Evolutionary conservation across 495 filamentous ascomycete genomes (phyloP).

Genomic region (Aspergillus bridgeri): DNA sequence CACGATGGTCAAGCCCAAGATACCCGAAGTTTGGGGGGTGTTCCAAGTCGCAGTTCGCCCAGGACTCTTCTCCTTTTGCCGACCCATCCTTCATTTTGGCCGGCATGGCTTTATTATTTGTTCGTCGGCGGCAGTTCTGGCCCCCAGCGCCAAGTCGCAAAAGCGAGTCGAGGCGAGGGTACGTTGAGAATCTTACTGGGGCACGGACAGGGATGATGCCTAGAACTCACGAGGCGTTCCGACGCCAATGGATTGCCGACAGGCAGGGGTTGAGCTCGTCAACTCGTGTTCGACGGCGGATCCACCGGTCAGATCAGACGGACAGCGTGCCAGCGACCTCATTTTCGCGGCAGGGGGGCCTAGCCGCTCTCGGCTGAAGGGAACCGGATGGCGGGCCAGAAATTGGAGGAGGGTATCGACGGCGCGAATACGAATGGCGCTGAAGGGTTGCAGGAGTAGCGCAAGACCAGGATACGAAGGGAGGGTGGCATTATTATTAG

Average conservation of each 20-base stretch:
- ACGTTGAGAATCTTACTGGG: background rate
- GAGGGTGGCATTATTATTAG: too few relatives aligned
- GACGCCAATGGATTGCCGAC: background rate
- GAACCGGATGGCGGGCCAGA: background rate
- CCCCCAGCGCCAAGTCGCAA: background rate
- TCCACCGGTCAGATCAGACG: background rate
- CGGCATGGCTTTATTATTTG: background rate
- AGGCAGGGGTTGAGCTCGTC: background rate
- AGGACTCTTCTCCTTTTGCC: too few relatives aligned
- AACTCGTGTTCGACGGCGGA: background rate
- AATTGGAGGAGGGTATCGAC: background rate
- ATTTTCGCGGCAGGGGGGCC: background rate
- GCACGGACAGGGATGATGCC: background rate
- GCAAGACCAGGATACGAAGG: background rate
- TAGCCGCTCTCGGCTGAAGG: background rate
- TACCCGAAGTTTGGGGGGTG: too few relatives aligned
- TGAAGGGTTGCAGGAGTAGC: background rate
- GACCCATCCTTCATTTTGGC: background rate
- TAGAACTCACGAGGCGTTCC: background rate
- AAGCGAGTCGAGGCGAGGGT: background rate
- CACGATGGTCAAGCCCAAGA: background rate
- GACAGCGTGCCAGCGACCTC: background rate
- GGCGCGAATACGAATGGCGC: background rate
- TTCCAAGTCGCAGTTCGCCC: too few relatives aligned
- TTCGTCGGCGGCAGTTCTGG: background rate